Evolutionary conservation across 1,139 yeast species (phyloP).

Genomic region (Pneumocystis carinii): DNA sequence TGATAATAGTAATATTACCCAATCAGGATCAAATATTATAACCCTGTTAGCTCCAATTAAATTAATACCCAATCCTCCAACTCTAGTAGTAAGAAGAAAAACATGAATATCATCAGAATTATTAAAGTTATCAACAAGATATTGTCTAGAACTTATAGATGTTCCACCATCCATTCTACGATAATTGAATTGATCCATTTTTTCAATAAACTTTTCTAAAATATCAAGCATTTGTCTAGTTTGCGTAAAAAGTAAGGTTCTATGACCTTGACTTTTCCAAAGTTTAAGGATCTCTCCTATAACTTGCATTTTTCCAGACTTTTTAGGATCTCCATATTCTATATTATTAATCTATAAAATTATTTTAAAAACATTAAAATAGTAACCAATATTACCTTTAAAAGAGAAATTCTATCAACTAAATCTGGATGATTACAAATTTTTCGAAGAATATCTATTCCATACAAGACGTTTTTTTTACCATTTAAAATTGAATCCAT

Average conservation of each 20-base stretch:
- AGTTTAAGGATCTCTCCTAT: slow-evolving; percentile 55
- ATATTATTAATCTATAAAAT: slow-evolving; percentile 26
- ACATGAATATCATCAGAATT: slow-evolving; percentile 41
- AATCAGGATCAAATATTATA: slow-evolving; percentile 89
- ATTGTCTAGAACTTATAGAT: slow-evolving; percentile 59
- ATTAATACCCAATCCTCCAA: slow-evolving; percentile 91
- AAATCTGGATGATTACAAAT: slow-evolving; percentile 95
- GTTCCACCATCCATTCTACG: slow-evolving; percentile 94
- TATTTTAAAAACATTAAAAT: not conserved
- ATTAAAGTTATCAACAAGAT: slow-evolving; percentile 67
- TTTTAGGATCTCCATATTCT: slow-evolving; percentile 46
- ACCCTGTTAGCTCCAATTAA: slow-evolving; percentile 91
- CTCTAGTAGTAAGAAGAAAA: slow-evolving; percentile 78
- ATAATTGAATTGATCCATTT: slow-evolving; percentile 35
- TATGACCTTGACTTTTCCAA: slow-evolving; percentile 68
- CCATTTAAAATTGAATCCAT: slow-evolving; percentile 59
- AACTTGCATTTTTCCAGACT: slow-evolving; percentile 87
- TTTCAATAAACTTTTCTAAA: slow-evolving; percentile 44
- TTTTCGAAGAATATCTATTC: slow-evolving; percentile 77
- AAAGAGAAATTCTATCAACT: slow-evolving; percentile 39
- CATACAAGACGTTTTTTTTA: slow-evolving; percentile 65
- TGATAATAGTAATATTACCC: slow-evolving; percentile 30
- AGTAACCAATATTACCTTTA: slow-evolving; percentile 16
- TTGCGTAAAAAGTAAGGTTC: slow-evolving; percentile 73
- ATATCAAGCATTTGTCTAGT: slow-evolving; percentile 90